Conservation (phyloP, 1,284 basidiomycete species). For the Phellinidium pouzarii region DNA sequence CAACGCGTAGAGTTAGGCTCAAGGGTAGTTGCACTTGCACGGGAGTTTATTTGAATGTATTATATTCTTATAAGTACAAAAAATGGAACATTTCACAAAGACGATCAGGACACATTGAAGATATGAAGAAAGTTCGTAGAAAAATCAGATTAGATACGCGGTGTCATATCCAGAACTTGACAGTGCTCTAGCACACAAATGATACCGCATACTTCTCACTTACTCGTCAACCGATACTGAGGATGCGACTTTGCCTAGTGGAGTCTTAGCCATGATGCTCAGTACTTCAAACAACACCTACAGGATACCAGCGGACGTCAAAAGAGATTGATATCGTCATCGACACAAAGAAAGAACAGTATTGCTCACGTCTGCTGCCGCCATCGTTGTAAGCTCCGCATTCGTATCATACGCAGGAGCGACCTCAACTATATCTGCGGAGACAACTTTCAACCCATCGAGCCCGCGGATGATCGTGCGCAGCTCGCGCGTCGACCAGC, state of each 20-base stretch:
- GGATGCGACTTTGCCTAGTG: slow-evolving; percentile 49
- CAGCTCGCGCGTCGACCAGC: slow-evolving; percentile 73
- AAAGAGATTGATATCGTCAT: too few species aligned
- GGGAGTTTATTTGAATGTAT: too few species aligned
- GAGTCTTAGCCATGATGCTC: slow-evolving; percentile 72
- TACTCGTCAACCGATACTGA: neutral
- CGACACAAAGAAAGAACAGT: neutral
- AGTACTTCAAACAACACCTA: slow-evolving; percentile 69
- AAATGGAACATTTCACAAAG: too few species aligned
- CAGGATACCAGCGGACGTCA: slow-evolving; percentile 9
- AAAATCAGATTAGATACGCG: too few species aligned
- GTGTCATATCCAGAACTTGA: too few species aligned
- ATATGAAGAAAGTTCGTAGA: too few species aligned
- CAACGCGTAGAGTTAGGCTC: too few species aligned
- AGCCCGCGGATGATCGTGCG: slow-evolving; percentile 68
- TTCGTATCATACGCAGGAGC: slow-evolving; percentile 77
- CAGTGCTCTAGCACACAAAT: neutral
- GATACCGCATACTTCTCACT: neutral
- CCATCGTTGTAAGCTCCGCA: slow-evolving; percentile 73
- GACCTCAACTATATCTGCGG: slow-evolving; percentile 77
- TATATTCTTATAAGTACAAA: too few species aligned
- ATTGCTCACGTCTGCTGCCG: slow-evolving; percentile 64
- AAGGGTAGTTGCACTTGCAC: too few species aligned
- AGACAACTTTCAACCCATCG: slow-evolving; percentile 66
- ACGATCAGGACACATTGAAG: too few species aligned